These are phyloP conservation scores for Exophiala calicioides DNA, from an alignment of 2,329 filamentous ascomycete genomes.

Conservation along the genomic window DNA sequence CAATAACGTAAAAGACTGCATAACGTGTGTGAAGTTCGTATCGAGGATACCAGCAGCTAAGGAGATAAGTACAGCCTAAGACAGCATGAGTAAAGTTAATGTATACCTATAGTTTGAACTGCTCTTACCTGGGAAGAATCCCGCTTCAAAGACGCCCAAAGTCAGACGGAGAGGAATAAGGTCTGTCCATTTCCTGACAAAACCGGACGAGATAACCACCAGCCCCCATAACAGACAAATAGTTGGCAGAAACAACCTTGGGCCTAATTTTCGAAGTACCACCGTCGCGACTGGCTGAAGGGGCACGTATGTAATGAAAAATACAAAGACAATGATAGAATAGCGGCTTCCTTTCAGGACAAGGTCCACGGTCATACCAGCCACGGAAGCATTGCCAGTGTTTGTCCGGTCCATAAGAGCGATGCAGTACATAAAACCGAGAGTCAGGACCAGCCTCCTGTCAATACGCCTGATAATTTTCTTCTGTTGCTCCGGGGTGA, in stretches of 20 bases:
- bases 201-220: conserved; percentile 36
- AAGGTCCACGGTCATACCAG: conserved; percentile 48
- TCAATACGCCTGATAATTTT: conserved; percentile 71
- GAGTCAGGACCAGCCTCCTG: conserved; percentile 61
- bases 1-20: conserved; percentile 53
- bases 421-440: conserved; percentile 70
- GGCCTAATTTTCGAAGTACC: no score
- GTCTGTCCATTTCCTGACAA: conserved; percentile 33
- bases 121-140: conserved; percentile 64
- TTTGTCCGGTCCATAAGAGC: conserved; percentile 80
- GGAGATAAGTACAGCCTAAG: conserved; percentile 67
- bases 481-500: conserved; percentile 64
- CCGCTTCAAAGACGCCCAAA: conserved; percentile 65
- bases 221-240: no score
- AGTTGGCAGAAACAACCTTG: no score
- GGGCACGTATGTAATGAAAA: conserved; percentile 5
- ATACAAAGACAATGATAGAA: no score
- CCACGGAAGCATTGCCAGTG: conserved; percentile 70
- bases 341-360: conserved; percentile 35
- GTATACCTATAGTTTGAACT: neutral
- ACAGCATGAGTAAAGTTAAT: conserved; percentile 56
- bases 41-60: conserved; percentile 71
- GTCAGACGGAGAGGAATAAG: conserved; percentile 39
- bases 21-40: conserved; percentile 39
- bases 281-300: conserved; percentile 18